A percentile compares a stretch with the other conserved stretches of the same genome.
These are phyloP conservation scores for Blastomyces emzantsi DNA, from an alignment of 2,329 filamentous ascomycete species.

Conservation along the genomic window DNA sequence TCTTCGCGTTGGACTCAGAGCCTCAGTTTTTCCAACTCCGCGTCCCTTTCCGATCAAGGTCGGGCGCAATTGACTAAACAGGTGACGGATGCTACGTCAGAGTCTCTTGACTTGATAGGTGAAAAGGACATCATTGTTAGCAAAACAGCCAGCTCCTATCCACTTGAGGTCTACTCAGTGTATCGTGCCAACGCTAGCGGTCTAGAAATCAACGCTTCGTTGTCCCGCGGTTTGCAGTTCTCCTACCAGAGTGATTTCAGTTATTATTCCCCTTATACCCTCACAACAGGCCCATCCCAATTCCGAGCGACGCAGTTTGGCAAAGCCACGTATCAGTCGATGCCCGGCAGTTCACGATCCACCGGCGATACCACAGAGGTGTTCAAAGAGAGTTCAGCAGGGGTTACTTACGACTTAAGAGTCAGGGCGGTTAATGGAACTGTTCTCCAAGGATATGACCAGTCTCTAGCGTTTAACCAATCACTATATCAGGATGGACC, in stretches of 20 bases:
- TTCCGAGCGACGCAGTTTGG: slow-evolving; percentile 26
- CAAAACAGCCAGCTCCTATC: background rate
- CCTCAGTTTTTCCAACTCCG: slow-evolving; percentile 49
- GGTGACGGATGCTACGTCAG: slow-evolving; percentile 39
- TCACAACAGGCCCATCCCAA: slow-evolving; percentile 29
- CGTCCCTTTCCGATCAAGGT: slow-evolving; percentile 47
- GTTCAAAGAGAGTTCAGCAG: slow-evolving; percentile 21
- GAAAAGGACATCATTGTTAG: slow-evolving; percentile 10
- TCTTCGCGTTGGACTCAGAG: slow-evolving; percentile 49
- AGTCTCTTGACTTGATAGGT: slow-evolving; percentile 25
- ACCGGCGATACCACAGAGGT: slow-evolving; percentile 24
- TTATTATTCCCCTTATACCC: slow-evolving; percentile 52
- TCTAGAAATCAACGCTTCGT: slow-evolving; percentile 38
- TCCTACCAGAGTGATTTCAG: slow-evolving; percentile 29
- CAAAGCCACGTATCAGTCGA: slow-evolving; percentile 22
- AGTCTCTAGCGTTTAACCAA: background rate
- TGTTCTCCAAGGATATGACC: slow-evolving; percentile 18
- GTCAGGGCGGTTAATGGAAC: slow-evolving; percentile 24
- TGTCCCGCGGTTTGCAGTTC: slow-evolving; percentile 44
- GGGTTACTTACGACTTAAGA: slow-evolving; percentile 18
- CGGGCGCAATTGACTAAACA: slow-evolving; percentile 47
- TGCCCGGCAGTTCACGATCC: slow-evolving; percentile 20
- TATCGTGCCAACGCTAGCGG: slow-evolving; percentile 17
- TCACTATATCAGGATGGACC: slow-evolving; percentile 10
- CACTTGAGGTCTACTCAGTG: background rate